Conservation (phyloP, 2,329 filamentous ascomycete genomes). For the Claviceps pazoutovae region DNA sequence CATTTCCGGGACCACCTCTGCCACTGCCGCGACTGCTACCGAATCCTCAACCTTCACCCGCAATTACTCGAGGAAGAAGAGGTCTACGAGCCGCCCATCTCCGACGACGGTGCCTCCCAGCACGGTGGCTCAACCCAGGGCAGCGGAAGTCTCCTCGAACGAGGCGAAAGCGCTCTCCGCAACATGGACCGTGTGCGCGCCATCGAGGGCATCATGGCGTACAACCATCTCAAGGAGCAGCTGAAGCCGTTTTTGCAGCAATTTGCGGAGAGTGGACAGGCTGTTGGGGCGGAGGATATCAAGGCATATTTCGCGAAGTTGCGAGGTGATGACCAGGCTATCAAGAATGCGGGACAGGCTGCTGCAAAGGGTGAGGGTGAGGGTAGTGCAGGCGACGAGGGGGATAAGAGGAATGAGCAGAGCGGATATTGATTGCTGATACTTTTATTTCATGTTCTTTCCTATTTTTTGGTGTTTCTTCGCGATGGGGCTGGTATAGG, state of each 20-base stretch:
- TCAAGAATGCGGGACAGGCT: conserved; percentile 45
- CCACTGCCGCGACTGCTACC: conserved; percentile 70
- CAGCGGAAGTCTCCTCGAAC: conserved; percentile 74
- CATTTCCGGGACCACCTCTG: conserved; percentile 74
- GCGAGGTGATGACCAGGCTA: conserved; percentile 69
- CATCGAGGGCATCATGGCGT: conserved; percentile 95
- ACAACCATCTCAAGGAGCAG: conserved; percentile 90
- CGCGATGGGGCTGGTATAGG: no score
- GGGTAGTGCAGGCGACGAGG: conserved; percentile 17
- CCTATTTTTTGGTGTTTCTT: no score
- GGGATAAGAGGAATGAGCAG: conserved; percentile 33
- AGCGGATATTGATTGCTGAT: conserved; percentile 30
- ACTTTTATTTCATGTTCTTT: neutral
- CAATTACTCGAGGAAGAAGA: conserved; percentile 92
- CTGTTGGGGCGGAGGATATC: conserved; percentile 88
- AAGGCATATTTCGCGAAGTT: conserved; percentile 93
- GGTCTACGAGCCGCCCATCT: conserved; percentile 81
- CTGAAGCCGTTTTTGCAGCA: conserved; percentile 90
- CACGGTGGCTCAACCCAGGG: conserved; percentile 46
- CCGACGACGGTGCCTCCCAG: conserved; percentile 41
- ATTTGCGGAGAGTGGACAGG: conserved; percentile 80
- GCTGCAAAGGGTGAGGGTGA: conserved; percentile 25
- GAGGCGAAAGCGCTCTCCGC: conserved; percentile 80
- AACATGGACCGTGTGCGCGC: conserved; percentile 86
- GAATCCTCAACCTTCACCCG: conserved; percentile 51